Base-by-base conservation (phyloP, 202 grass and related monocot species). In the Setaria viridis region DNA sequence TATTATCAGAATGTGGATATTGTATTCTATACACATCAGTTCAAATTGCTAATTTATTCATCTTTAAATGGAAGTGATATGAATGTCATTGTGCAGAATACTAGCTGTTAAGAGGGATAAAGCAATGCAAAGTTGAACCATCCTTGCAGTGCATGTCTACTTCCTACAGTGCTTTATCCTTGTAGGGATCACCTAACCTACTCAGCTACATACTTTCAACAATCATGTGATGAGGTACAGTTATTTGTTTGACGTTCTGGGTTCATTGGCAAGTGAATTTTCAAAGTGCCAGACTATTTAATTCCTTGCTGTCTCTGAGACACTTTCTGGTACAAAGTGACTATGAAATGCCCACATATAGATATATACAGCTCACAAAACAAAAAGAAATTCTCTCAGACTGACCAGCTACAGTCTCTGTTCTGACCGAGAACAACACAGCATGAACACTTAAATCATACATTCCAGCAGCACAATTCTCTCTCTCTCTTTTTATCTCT, bases 231-330 rank as follows among this genome's bases (percentile, higher is more conserved):
- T 59, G 76, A 15, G 59, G 35, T 55, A 41, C 54, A 77, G 80
- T 56, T 71, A 19, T 58, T 85, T 88, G 85, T 85, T 91, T 85
- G 89, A 88, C 89, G 72, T 72, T 48, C 3, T 67, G 85, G 51
- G 10, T 54, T 74, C 72, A 82, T 78, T 78, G n/a, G 48, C 64
- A 77, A 45, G 57, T 20, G 29, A 80, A 50, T 88, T 77, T 77
- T 81, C 70, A 58, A 57, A 78, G 46, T 35, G 25, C 30, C 67
- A 67, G 21, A 83, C 33, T 73, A 21, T 56, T 33, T 11, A 33
- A 15, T 64, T 8, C 54, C 85, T 49, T 65, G 29, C 81, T 35
- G 57, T 77, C 17, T 32, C 17, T 32, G 32, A 21, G 56, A 20
- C 29, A 58, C n/a, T 85, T 73, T 59, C 53, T 21, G 37, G 53